Conservation (phyloP, 2,329 filamentous ascomycete genomes). For the Apiospora saccharicola region DNA sequence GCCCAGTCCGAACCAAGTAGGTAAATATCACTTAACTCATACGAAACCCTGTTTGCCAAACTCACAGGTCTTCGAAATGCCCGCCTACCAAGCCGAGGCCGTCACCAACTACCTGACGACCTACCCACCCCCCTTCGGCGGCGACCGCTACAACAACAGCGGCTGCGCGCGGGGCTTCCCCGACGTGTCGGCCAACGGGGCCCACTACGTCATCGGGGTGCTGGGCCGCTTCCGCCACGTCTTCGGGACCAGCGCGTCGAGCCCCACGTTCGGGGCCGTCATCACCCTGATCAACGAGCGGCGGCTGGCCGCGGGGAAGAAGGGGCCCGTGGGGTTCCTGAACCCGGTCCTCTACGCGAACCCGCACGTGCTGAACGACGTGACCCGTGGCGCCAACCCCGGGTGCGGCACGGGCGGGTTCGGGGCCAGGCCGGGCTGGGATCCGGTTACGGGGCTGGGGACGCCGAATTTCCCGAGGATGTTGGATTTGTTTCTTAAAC, state of each 20-base stretch:
- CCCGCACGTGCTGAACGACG: constrained; percentile 23
- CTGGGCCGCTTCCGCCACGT: not conserved
- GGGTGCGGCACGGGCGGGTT: constrained; percentile 17
- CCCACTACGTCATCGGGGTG: constrained; percentile 51
- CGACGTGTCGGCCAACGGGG: constrained; percentile 51
- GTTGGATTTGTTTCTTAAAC: not conserved
- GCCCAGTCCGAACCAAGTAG: not conserved
- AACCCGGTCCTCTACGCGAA: constrained; percentile 28
- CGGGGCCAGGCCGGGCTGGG: constrained; percentile 45
- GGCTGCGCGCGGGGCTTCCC: constrained; percentile 38
- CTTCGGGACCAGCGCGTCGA: constrained; percentile 32
- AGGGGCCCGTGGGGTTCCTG: constrained; percentile 27
- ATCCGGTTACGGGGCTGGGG: constrained; percentile 55
- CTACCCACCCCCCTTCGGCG: constrained; percentile 39
- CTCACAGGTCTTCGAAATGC: constrained; percentile 55
- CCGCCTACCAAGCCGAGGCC: constrained; percentile 53
- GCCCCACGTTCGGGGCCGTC: constrained; percentile 34
- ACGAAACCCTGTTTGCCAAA: not conserved
- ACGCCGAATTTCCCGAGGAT: constrained; percentile 10
- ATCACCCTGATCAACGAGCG: constrained; percentile 34
- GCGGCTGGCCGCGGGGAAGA: constrained; percentile 23
- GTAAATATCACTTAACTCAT: not conserved
- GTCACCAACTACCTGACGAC: constrained; percentile 45
- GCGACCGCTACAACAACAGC: constrained; percentile 37
- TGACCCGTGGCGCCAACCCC: constrained; percentile 23